phyloP scores from a whole-genome alignment of 148 eudicot genomes.

The Diospyros lotus region DNA sequence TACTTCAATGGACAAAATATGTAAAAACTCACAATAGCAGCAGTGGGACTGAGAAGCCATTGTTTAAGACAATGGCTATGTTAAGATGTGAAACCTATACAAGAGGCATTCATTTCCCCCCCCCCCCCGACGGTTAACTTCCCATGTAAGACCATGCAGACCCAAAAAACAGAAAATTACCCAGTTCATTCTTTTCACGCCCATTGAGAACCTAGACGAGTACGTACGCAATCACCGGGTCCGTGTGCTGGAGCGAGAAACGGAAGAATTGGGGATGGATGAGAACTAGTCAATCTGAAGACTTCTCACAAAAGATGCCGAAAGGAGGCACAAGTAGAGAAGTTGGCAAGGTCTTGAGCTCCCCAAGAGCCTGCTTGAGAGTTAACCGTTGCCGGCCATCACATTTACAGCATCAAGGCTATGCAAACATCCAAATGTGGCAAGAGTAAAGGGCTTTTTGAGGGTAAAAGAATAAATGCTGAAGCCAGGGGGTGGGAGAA shows the following conservation, averaged over 20 bases:
- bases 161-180: slow-evolving; percentile 3
- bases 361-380: too few species aligned
- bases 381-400: background rate
- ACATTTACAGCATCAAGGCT: background rate
- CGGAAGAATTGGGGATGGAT: background rate
- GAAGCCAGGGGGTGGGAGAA: slow-evolving; percentile 54
- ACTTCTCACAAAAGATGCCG: too few species aligned
- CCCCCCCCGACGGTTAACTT: too few species aligned
- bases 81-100: too few species aligned
- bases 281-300: background rate
- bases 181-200: background rate
- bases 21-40: too few species aligned
- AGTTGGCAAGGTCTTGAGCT: background rate
- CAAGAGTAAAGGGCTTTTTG: background rate
- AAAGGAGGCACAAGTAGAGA: background rate
- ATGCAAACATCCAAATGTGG: background rate
- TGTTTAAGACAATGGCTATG: too few species aligned
- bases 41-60: too few species aligned
- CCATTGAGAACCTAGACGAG: background rate
- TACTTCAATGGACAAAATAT: too few species aligned
- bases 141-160: too few species aligned
- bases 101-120: too few species aligned
- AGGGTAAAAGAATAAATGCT: slow-evolving; percentile 57
- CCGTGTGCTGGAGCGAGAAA: background rate
- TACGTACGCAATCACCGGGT: background rate